Evolutionary conservation across 2,329 filamentous ascomycete genomes (phyloP).

Genomic region (Hymenoscyphus salicellus): DNA sequence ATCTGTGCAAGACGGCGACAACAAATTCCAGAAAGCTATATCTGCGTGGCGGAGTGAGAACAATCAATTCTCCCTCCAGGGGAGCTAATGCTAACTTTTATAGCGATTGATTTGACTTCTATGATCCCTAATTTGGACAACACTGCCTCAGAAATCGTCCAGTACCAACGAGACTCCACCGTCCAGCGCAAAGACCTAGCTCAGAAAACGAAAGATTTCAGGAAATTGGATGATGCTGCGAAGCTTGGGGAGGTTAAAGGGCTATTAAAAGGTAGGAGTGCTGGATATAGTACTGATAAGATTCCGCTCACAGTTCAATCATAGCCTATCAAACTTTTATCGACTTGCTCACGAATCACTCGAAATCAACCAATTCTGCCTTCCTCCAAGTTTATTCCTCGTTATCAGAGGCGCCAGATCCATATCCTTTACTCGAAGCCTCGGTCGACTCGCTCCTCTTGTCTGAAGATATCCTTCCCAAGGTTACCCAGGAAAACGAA

Average conservation of each 20-base stretch:
- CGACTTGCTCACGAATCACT: constrained; percentile 92
- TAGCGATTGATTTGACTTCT: constrained; percentile 82
- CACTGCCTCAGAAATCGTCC: constrained; percentile 90
- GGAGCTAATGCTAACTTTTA: constrained; percentile 14
- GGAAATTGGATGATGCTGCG: constrained; percentile 83
- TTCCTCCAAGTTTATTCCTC: constrained; percentile 92
- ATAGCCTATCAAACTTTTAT: constrained; percentile 95
- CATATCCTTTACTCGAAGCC: constrained; percentile 92
- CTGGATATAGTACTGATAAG: not conserved
- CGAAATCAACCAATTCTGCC: constrained; percentile 87
- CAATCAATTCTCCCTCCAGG: not conserved
- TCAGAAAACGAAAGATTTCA: constrained; percentile 98
- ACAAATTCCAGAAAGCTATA: constrained; percentile 96
- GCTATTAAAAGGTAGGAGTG: constrained; percentile 70
- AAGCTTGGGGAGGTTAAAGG: constrained; percentile 88
- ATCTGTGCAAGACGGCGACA: constrained; percentile 55
- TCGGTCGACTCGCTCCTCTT: constrained; percentile 91
- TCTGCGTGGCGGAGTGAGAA: constrained; percentile 86
- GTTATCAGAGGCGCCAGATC: constrained; percentile 91
- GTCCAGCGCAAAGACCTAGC: constrained; percentile 94
- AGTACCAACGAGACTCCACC: constrained; percentile 91
- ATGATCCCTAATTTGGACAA: constrained; percentile 84
- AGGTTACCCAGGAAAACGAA: constrained; percentile 82
- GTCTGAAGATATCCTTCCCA: constrained; percentile 88
- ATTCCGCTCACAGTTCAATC: constrained; percentile 14